phyloP scores from a whole-genome alignment of 352 stramenopile species.

The Globisporangium camurandrum region DNA sequence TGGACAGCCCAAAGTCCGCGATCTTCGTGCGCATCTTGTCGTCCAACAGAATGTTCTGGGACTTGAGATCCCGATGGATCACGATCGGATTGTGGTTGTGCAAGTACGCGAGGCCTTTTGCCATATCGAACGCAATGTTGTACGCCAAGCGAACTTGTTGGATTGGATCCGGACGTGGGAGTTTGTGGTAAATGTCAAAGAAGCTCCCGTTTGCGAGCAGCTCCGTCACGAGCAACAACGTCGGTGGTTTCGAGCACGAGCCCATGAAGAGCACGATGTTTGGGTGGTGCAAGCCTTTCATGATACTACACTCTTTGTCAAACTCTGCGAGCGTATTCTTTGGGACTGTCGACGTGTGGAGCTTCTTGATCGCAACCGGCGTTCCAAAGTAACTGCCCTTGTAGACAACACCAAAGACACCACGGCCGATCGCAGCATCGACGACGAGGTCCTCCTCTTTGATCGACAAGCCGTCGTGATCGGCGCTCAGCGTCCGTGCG shows the following conservation, averaged over 20 bases:
- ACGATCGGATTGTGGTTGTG: slow-evolving; percentile 96
- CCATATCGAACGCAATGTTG: slow-evolving; percentile 85
- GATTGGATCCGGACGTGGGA: slow-evolving; percentile 35
- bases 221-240: slow-evolving; percentile 94
- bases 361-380: slow-evolving; percentile 78
- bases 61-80: slow-evolving; percentile 92
- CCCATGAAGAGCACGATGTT: slow-evolving; percentile 99
- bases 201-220: slow-evolving; percentile 81
- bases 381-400: slow-evolving; percentile 82
- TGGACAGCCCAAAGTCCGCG: slow-evolving; percentile 73
- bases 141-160: slow-evolving; percentile 63
- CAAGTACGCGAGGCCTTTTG: slow-evolving; percentile 93
- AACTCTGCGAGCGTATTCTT: slow-evolving; percentile 82
- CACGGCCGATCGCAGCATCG: slow-evolving; percentile 59
- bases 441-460: slow-evolving; percentile 70
- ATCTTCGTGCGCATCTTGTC: slow-evolving; percentile 85
- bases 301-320: slow-evolving; percentile 81
- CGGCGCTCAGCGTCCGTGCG: slow-evolving; percentile 25
- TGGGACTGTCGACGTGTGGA: slow-evolving; percentile 65
- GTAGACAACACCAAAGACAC: slow-evolving; percentile 79
- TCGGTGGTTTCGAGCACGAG: slow-evolving; percentile 94
- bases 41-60: slow-evolving; percentile 72
- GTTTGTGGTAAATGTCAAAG: slow-evolving; percentile 86
- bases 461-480: slow-evolving; percentile 72
- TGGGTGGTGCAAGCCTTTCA: slow-evolving; percentile 91